phyloP scores from a whole-genome alignment of 805 yeast species.

The Yarrowia bubula region DNA sequence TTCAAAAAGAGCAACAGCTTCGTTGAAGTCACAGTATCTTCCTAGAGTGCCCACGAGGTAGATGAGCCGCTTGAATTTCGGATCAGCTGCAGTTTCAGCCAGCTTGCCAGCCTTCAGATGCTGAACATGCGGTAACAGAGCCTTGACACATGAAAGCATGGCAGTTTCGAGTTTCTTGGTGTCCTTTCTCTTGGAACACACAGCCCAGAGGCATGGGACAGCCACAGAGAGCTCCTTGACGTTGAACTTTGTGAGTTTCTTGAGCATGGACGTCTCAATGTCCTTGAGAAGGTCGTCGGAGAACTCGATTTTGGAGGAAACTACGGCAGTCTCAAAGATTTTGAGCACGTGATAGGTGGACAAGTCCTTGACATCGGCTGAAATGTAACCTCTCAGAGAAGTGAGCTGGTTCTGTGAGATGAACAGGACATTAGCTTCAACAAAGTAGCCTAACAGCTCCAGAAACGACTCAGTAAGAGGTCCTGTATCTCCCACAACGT shows the following conservation, averaged over 20 bases:
- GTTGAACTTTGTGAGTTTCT: conserved; percentile 28
- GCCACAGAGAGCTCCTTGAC: conserved; percentile 63
- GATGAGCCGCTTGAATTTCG: conserved; percentile 54
- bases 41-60: conserved; percentile 71
- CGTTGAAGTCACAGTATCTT: conserved; percentile 61
- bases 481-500: conserved; percentile 10
- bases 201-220: conserved; percentile 62
- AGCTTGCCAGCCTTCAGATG: conserved; percentile 32
- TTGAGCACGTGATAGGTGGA: conserved; percentile 50
- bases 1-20: conserved; percentile 42
- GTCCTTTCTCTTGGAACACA: conserved; percentile 50
- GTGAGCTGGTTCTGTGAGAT: conserved; percentile 65
- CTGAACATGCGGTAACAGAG: conserved; percentile 49
- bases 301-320: conserved; percentile 9
- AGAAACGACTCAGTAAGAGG: conserved; percentile 38
- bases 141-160: conserved; percentile 56
- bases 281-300: conserved; percentile 21
- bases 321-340: conserved; percentile 52
- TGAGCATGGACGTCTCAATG: conserved; percentile 8
- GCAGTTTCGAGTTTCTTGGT: conserved; percentile 57
- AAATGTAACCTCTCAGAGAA: conserved; percentile 62
- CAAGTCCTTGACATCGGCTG: conserved; percentile 45
- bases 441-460: conserved; percentile 56
- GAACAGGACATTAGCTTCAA: conserved; percentile 51
- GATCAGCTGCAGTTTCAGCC: conserved; percentile 37